Conservation (phyloP, 2,329 filamentous ascomycete species). For the Phaeosphaeria sp. region DNA sequence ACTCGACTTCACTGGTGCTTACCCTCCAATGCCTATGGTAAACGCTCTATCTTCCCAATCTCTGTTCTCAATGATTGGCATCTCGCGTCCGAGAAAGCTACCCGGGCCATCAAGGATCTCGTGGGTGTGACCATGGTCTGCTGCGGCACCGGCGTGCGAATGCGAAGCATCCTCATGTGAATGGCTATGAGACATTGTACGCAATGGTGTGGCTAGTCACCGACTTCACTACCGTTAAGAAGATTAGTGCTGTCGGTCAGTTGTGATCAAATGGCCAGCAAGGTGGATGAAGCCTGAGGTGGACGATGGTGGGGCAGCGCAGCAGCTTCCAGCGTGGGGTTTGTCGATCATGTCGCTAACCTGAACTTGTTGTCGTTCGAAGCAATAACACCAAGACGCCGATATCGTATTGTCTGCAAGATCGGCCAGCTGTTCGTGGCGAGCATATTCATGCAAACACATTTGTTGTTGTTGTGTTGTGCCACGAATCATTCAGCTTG, state of each 20-base stretch:
- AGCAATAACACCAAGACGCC: slow-evolving; percentile 1
- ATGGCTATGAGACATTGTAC: slow-evolving; percentile 41
- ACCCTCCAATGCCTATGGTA: slow-evolving; percentile 98
- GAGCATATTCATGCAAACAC: slow-evolving; percentile 12
- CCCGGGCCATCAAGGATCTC: slow-evolving; percentile 95
- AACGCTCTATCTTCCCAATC: slow-evolving; percentile 90
- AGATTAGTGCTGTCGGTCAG: background rate
- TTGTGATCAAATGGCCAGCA: slow-evolving; percentile 9
- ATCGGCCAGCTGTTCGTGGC: slow-evolving; percentile 5
- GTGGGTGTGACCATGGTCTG: slow-evolving; percentile 91
- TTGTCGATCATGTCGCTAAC: slow-evolving; percentile 5
- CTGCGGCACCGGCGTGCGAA: slow-evolving; percentile 55
- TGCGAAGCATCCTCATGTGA: slow-evolving; percentile 54
- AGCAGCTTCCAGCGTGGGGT: slow-evolving; percentile 23
- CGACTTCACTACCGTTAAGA: background rate
- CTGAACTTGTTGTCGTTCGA: slow-evolving; percentile 1
- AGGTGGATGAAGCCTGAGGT: slow-evolving; percentile 1
- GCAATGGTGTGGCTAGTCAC: background rate
- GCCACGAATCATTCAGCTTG: slow-evolving; percentile 16
- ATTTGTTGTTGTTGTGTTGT: slow-evolving; percentile 18
- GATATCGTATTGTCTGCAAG: slow-evolving; percentile 6
- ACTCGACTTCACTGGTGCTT: slow-evolving; percentile 41
- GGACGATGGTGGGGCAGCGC: slow-evolving; percentile 31
- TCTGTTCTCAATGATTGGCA: slow-evolving; percentile 88
- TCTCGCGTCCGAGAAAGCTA: slow-evolving; percentile 86